Percentiles rank a stretch among this genome's conserved stretches.
These are phyloP conservation scores for Ephemerocybe angulata DNA, from an alignment of 768 basidiomycete species.

Conservation along the genomic window DNA sequence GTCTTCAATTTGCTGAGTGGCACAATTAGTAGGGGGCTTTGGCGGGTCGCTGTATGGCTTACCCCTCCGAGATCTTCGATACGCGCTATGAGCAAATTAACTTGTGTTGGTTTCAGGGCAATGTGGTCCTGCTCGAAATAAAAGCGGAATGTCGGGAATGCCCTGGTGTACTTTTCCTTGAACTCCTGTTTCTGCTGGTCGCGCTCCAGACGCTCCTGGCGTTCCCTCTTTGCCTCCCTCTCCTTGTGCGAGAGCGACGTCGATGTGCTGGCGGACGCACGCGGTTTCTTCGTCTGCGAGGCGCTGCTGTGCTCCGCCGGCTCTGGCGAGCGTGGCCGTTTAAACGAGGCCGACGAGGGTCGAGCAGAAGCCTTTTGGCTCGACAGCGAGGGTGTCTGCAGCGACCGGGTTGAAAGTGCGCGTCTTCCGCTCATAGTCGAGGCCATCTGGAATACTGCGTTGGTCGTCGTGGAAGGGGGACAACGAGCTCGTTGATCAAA, in stretches of 20 bases:
- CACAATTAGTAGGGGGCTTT: background rate
- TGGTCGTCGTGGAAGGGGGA: background rate
- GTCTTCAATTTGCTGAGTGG: slow-evolving; percentile 77
- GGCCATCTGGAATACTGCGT: slow-evolving; percentile 13
- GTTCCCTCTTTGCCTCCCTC: slow-evolving; percentile 41
- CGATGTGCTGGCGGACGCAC: slow-evolving; percentile 7
- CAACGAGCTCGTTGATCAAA: background rate
- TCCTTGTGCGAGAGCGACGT: background rate
- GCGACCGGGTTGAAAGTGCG: background rate
- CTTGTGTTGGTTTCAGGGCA: slow-evolving; percentile 33
- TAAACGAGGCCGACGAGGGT: slow-evolving; percentile 18
- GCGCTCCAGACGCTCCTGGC: slow-evolving; percentile 38
- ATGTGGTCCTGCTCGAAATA: slow-evolving; percentile 70
- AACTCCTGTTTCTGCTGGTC: slow-evolving; percentile 67
- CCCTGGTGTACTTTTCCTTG: slow-evolving; percentile 76
- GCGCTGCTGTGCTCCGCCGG: slow-evolving; percentile 10
- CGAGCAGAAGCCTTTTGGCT: slow-evolving; percentile 16
- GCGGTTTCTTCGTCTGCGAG: slow-evolving; percentile 17
- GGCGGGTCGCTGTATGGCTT: no score
- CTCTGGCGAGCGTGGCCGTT: slow-evolving; percentile 29
- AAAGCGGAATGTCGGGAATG: slow-evolving; percentile 82
- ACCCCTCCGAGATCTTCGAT: slow-evolving; percentile 77
- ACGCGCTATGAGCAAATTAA: slow-evolving; percentile 47
- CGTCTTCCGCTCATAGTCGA: background rate
- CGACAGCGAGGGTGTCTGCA: slow-evolving; percentile 11